phyloP scores from a whole-genome alignment of 768 basidiomycete species.

The Hydnomerulius pinastri region DNA sequence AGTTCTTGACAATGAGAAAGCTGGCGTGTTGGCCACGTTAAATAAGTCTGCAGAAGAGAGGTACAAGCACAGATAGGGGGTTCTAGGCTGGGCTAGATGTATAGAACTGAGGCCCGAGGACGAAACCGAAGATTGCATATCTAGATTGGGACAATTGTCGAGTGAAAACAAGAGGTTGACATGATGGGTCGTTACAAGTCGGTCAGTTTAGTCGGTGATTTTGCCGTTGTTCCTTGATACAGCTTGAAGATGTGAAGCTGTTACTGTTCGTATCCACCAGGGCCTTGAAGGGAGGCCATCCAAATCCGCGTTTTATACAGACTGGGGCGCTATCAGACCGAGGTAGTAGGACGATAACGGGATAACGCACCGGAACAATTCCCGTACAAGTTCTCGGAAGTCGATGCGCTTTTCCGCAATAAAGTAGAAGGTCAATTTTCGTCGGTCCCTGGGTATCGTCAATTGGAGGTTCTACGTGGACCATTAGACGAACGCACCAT shows the following conservation, averaged over 20 bases:
- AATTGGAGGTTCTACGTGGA: neutral
- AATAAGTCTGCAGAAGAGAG: conserved; percentile 25
- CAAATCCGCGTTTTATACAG: conserved; percentile 94
- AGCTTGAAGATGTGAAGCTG: neutral
- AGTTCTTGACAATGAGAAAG: neutral
- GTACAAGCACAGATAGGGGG: conserved; percentile 21
- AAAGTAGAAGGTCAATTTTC: conserved; percentile 98
- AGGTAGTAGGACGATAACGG: conserved; percentile 5
- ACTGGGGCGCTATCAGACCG: conserved; percentile 36
- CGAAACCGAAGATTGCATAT: conserved; percentile 27
- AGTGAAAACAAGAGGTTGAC: conserved; percentile 8
- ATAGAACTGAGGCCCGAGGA: conserved; percentile 14
- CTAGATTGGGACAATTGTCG: conserved; percentile 27
- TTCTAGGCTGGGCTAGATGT: conserved; percentile 37
- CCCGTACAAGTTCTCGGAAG: conserved; percentile 94
- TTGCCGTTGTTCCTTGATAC: conserved; percentile 9
- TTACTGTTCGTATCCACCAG: conserved; percentile 46
- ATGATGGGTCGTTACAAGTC: conserved; percentile 24
- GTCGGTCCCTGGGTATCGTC: conserved; percentile 73
- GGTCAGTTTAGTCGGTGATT: conserved; percentile 15
- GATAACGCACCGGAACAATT: conserved; percentile 74
- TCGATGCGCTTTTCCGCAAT: conserved; percentile 94
- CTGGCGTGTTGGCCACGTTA: conserved; percentile 9
- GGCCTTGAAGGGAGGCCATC: conserved; percentile 83
- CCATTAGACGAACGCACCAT: conserved; percentile 59